Base-by-base conservation (phyloP, 2,329 filamentous ascomycete species). In the Aspergillus ibericus region DNA sequence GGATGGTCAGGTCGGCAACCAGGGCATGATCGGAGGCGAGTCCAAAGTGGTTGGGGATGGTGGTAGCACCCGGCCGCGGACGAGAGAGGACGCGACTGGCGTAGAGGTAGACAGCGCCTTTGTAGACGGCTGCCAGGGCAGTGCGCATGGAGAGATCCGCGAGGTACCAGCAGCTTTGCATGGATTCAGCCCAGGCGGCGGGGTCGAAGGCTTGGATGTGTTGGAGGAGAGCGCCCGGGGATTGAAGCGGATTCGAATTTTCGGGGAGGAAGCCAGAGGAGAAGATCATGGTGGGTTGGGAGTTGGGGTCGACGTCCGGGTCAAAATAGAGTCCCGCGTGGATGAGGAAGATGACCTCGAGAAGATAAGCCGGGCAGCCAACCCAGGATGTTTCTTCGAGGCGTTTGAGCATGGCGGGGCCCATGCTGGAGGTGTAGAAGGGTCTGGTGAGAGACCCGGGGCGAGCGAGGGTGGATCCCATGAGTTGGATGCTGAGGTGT, bases 141-240 rank as follows among this genome's bases (percentile, higher is more conserved):
- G 85, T 78, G 53, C 79, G 80, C 61, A 76, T 72, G 49, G 78
- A 74, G 12, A 84, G 70, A 15, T 79, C 75, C 1, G 75, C 67
- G 25, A 84, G 80, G 70, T 80, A 83, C 36, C 68, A 64, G 56
- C 66, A 72, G n/a, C 66, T 61, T 62, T 76, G 74, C 66, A 77
- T 73, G 47, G 72, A 68, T 53, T 74, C 65, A 32, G 75, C 71
- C 75, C 75, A 77, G 47, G 68, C 60, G 15, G 68, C 60, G 10
- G 75, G 70, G 44, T 77, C 71, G 54, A 77, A 77, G 40, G 70
- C 68, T 59, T 74, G 70, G 44, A 77, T 77, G 50, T 76, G 71
- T 15, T 70, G 68, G 15, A 77, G 64, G 35, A 77, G 68, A 15
- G 65, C 69, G 6, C 62, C 61, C 20, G 72, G 72, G 20, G 71